These are phyloP conservation scores for Collybia nuda DNA, from an alignment of 768 basidiomycete species.

Conservation along the genomic window DNA sequence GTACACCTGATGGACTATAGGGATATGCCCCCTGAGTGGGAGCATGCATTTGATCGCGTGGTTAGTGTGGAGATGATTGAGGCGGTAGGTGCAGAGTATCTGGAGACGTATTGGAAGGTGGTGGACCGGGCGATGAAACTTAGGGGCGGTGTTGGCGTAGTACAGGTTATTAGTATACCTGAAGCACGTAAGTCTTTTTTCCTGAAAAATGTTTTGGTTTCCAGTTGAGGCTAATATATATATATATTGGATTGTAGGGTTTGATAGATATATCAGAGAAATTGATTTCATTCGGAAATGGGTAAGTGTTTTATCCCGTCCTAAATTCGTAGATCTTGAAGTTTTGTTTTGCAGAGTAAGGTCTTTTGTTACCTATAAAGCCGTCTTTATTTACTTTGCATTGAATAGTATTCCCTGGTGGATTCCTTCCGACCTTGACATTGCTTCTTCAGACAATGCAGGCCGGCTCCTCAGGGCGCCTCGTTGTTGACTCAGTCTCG, in stretches of 20 bases:
- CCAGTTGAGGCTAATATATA: too few relatives aligned
- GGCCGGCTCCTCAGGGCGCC: conserved; percentile 49
- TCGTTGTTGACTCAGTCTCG: conserved; percentile 62
- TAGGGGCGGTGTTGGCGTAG: conserved; percentile 58
- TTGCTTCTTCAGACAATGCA: conserved; percentile 50
- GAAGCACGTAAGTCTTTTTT: conserved; percentile 54
- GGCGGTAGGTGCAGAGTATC: conserved; percentile 66
- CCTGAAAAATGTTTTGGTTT: neutral
- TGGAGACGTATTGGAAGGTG: conserved; percentile 61
- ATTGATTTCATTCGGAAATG: conserved; percentile 82
- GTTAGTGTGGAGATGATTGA: conserved; percentile 82
- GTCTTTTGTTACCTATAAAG: neutral
- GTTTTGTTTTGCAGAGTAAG: conserved; percentile 25
- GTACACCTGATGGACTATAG: conserved; percentile 82
- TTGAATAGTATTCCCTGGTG: conserved; percentile 64
- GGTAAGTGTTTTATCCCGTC: conserved; percentile 35
- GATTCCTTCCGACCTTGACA: conserved; percentile 65
- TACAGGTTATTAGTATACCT: conserved; percentile 76
- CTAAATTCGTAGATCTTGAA: neutral
- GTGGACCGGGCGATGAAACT: conserved; percentile 69
- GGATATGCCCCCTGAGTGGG: conserved; percentile 61
- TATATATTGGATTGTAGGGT: conserved; percentile 31
- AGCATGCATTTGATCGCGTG: conserved; percentile 63
- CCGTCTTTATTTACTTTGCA: neutral
- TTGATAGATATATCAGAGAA: conserved; percentile 52